Evolutionary conservation across 371 early-diverging fungal genomes (phyloP).

Genomic region (Mortierella sp.): DNA sequence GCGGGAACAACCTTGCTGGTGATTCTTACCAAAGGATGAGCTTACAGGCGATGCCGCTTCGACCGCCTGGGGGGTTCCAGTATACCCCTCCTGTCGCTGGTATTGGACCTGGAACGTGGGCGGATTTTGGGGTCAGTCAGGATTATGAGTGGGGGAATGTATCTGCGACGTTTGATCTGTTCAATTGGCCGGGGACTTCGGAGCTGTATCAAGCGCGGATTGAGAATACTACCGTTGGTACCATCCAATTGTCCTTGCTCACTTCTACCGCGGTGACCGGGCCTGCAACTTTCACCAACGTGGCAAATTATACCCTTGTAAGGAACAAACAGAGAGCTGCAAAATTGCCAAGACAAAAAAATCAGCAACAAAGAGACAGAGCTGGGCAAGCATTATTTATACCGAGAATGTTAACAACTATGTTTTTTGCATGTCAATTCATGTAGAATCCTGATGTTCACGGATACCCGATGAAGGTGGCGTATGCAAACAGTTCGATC

Average conservation of each 20-base stretch:
- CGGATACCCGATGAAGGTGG: background rate
- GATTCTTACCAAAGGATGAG: too few species aligned
- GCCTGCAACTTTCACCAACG: background rate
- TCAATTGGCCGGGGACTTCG: background rate
- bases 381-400: too few species aligned
- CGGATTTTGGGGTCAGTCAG: background rate
- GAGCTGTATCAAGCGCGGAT: background rate
- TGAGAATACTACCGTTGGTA: background rate
- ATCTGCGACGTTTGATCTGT: background rate
- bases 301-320: background rate
- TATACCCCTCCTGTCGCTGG: background rate
- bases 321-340: background rate
- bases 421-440: background rate
- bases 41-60: background rate
- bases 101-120: background rate
- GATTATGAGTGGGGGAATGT: background rate
- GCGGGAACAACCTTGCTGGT: background rate
- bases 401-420: background rate
- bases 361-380: background rate
- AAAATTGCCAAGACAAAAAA: background rate
- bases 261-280: background rate
- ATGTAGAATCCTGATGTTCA: background rate
- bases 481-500: slow-evolving; percentile 4
- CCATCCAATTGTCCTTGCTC: background rate
- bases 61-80: background rate